These are phyloP conservation scores for Canna indica DNA, from an alignment of 176 grass and related monocot species.

Conservation along the genomic window DNA sequence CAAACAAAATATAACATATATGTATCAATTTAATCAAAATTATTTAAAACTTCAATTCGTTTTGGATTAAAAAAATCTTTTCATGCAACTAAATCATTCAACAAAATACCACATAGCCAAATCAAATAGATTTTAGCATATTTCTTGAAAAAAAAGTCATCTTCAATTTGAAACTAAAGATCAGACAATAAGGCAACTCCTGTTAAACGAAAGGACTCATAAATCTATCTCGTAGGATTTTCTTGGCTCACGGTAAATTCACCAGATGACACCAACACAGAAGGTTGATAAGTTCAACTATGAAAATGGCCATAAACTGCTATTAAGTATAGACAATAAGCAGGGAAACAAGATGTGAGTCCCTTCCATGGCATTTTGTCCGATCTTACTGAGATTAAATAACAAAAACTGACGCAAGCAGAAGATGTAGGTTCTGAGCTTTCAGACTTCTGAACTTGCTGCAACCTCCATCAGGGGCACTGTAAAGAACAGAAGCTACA, in stretches of 20 bases:
- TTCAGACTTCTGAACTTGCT: background rate
- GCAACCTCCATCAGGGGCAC: background rate
- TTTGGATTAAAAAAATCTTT: too few species aligned
- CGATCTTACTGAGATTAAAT: background rate
- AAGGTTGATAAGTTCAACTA: background rate
- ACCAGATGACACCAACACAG: background rate
- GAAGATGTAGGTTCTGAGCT: background rate
- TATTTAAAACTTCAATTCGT: too few species aligned
- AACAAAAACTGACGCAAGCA: conserved; percentile 1
- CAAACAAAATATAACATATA: too few species aligned
- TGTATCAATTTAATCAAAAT: too few species aligned
- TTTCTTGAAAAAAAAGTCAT: too few species aligned
- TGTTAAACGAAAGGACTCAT: too few species aligned
- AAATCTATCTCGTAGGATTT: too few species aligned
- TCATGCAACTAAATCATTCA: too few species aligned
- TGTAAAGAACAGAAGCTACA: background rate
- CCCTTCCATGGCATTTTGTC: background rate
- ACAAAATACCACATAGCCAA: too few species aligned
- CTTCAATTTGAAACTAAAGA: too few species aligned
- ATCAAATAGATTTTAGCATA: too few species aligned
- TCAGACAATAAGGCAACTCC: too few species aligned
- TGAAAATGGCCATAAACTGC: background rate
- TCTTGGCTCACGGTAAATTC: background rate
- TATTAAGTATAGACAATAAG: conserved; percentile 1
- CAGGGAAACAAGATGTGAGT: background rate